phyloP scores from a whole-genome alignment of 768 basidiomycete species.

The Boletellus sp. region DNA sequence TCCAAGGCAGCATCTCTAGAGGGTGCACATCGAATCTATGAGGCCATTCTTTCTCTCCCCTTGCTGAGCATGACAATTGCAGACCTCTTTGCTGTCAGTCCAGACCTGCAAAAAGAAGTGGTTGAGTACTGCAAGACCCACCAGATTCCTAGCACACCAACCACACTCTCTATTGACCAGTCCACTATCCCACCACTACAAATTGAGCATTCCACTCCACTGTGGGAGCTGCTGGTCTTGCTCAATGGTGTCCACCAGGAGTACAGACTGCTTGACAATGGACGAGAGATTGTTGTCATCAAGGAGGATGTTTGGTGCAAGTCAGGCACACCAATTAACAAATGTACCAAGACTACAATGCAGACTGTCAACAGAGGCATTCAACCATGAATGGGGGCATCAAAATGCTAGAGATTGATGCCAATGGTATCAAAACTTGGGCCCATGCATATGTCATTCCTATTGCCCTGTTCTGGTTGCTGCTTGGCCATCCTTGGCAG shows the following conservation, averaged over 20 bases:
- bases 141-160: too few relatives aligned
- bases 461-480: constrained; percentile 13
- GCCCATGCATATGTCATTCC: constrained; percentile 23
- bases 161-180: too few relatives aligned
- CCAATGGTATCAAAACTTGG: constrained; percentile 19
- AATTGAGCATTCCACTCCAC: constrained; percentile 4
- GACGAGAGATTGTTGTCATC: constrained; percentile 27
- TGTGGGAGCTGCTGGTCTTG: background rate
- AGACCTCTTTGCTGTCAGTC: too few relatives aligned
- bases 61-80: too few relatives aligned
- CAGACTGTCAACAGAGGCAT: constrained; percentile 17
- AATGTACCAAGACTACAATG: constrained; percentile 18
- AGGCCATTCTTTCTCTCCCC: too few relatives aligned
- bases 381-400: constrained; percentile 3
- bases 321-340: constrained; percentile 14
- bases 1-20: too few relatives aligned
- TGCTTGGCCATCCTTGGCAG: constrained; percentile 24
- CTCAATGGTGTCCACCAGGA: background rate
- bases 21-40: too few relatives aligned
- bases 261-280: background rate
- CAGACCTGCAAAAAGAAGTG: too few relatives aligned
- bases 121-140: too few relatives aligned
- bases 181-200: background rate
- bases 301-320: constrained; percentile 12
- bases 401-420: constrained; percentile 7